phyloP scores from a whole-genome alignment of 805 yeast genomes.

The Kregervanrija pseudodelftensis region DNA sequence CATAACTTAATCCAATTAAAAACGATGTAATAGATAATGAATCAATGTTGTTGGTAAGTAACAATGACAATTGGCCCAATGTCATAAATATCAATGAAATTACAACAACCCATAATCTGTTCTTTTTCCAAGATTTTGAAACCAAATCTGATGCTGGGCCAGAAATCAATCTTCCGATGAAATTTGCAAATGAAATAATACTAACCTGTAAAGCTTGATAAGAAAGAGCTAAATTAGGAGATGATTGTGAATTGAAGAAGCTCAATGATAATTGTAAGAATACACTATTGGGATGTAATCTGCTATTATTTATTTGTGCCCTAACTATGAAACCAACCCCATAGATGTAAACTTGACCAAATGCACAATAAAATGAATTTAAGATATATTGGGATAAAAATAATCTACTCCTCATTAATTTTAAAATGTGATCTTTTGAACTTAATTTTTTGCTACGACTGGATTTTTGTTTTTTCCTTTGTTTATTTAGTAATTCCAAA shows the following conservation, averaged over 20 bases:
- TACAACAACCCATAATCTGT: constrained; percentile 59
- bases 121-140: constrained; percentile 42
- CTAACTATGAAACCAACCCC: constrained; percentile 68
- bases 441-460: constrained; percentile 10
- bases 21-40: constrained; percentile 44
- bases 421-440: constrained; percentile 17
- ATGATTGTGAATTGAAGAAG: constrained; percentile 6
- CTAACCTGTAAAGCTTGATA: constrained; percentile 69
- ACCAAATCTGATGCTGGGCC: constrained; percentile 63
- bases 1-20: constrained; percentile 59
- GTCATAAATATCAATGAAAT: constrained; percentile 32
- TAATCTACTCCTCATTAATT: constrained; percentile 23
- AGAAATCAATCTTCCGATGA: constrained; percentile 54
- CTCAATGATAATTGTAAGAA: not conserved
- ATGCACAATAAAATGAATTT: constrained; percentile 51
- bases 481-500: constrained; percentile 2
- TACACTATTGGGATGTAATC: constrained; percentile 4
- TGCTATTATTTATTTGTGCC: constrained; percentile 30
- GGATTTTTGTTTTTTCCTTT: constrained; percentile 6
- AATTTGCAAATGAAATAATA: constrained; percentile 55
- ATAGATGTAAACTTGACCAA: constrained; percentile 67
- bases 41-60: constrained; percentile 33
- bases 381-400: constrained; percentile 48
- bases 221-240: constrained; percentile 34
- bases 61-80: constrained; percentile 30